Evolutionary conservation across 2,329 filamentous ascomycete species (phyloP).

Genomic region (Penicillium sp.): DNA sequence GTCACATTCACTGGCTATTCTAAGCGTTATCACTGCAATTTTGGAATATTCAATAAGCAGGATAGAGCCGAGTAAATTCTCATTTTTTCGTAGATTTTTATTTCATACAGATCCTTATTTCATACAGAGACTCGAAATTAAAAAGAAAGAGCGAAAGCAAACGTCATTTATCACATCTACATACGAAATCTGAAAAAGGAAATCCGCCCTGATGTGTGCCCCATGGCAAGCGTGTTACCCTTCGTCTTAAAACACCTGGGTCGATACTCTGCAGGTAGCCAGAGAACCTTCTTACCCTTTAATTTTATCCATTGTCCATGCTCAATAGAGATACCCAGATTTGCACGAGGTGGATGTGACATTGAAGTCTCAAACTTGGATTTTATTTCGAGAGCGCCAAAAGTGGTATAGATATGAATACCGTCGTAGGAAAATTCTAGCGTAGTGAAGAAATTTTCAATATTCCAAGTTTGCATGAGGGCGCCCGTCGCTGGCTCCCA

Average conservation of each 20-base stretch:
- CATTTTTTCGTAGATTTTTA: too few relatives aligned
- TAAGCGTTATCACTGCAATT: too few relatives aligned
- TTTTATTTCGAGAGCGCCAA: constrained; percentile 1
- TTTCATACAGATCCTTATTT: constrained; percentile 6
- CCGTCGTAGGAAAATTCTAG: too few relatives aligned
- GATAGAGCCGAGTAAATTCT: background rate
- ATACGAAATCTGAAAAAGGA: constrained; percentile 14
- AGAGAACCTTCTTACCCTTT: constrained; percentile 14
- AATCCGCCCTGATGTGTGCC: constrained; percentile 15
- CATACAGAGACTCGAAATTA: constrained; percentile 7
- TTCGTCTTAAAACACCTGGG: constrained; percentile 13
- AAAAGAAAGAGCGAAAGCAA: background rate
- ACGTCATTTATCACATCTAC: background rate
- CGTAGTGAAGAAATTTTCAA: too few relatives aligned
- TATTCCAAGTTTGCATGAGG: too few relatives aligned
- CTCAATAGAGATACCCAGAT: background rate
- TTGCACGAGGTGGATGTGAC: background rate
- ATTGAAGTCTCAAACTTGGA: background rate
- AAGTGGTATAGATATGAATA: constrained; percentile 5
- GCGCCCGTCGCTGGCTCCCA: constrained; percentile 4
- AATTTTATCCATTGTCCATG: constrained; percentile 13
- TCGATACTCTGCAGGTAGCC: constrained; percentile 21
- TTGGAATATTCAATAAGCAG: background rate
- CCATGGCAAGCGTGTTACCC: constrained; percentile 13
- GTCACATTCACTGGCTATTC: too few relatives aligned